phyloP scores from a whole-genome alignment of 2,329 filamentous ascomycete species.

The Hypoxylon sp. region DNA sequence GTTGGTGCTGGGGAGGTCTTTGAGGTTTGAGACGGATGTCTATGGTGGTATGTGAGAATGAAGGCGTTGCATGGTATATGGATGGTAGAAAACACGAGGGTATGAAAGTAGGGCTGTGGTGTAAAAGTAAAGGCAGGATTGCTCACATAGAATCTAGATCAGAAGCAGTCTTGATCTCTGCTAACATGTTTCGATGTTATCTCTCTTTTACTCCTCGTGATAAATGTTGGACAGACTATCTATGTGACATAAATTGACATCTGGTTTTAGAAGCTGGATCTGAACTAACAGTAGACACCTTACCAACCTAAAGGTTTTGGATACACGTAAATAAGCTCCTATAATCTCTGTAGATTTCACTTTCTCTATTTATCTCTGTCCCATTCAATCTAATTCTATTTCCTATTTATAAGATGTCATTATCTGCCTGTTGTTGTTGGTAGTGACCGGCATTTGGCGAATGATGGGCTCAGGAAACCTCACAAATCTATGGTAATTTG shows the following conservation, averaged over 20 bases:
- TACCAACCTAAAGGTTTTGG: no score
- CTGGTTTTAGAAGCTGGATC: not conserved
- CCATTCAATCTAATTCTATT: not conserved
- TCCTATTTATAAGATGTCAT: no score
- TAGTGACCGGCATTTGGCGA: no score
- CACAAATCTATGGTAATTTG: no score
- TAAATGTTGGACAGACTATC: not conserved
- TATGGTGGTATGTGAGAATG: not conserved
- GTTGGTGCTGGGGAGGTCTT: constrained; percentile 75
- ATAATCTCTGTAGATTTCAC: not conserved
- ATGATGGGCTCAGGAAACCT: no score
- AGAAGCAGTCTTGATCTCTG: constrained; percentile 1
- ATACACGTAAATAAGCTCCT: not conserved
- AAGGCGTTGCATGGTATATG: not conserved
- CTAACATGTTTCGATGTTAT: not conserved
- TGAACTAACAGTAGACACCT: not conserved
- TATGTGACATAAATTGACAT: not conserved
- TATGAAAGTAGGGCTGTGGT: not conserved
- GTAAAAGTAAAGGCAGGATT: constrained; percentile 10
- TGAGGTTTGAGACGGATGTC: constrained; percentile 63
- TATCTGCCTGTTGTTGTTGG: no score
- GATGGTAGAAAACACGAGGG: not conserved
- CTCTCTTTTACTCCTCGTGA: not conserved
- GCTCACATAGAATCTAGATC: not conserved
- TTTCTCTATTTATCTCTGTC: not conserved